phyloP scores from a whole-genome alignment of 2,329 filamentous ascomycete genomes.

The Hypocreales sp. region DNA sequence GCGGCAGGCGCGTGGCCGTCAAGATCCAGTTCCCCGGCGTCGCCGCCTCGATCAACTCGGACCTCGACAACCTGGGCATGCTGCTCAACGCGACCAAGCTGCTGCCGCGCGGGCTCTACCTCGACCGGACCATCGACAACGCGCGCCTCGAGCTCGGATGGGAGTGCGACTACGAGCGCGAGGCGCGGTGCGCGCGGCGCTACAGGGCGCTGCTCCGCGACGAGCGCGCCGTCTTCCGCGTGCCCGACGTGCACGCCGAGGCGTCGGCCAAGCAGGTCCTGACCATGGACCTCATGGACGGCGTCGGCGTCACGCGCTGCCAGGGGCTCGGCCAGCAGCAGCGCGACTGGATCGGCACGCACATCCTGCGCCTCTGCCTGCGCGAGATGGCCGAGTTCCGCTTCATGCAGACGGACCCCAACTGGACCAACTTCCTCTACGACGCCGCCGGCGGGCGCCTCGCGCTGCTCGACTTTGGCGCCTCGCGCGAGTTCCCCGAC shows the following conservation, averaged over 20 bases:
- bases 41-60: conserved; percentile 88
- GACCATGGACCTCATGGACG: conserved; percentile 85
- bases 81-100: conserved; percentile 82
- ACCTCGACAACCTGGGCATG: conserved; percentile 83
- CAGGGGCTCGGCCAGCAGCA: conserved; percentile 64
- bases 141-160: conserved; percentile 81
- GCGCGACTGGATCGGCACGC: conserved; percentile 89
- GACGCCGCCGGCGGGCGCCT: conserved; percentile 57
- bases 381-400: conserved; percentile 87
- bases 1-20: conserved; percentile 66
- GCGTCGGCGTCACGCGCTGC: conserved; percentile 71
- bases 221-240: conserved; percentile 58
- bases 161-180: conserved; percentile 92
- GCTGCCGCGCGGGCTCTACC: conserved; percentile 78
- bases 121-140: conserved; percentile 96
- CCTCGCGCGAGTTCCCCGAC: conserved; percentile 70
- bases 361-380: conserved; percentile 81
- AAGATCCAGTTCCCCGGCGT: conserved; percentile 98
- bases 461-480: conserved; percentile 90
- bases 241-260: conserved; percentile 63
- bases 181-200: conserved; percentile 63
- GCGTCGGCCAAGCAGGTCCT: conserved; percentile 77
- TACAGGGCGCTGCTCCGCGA: conserved; percentile 57
- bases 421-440: conserved; percentile 98
- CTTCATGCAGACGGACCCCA: conserved; percentile 99